Evolutionary conservation across 2,329 filamentous ascomycete species (phyloP), one percentile per base, ranked within the genome.

Genomic region (Exserohilum rostratum): DNA sequence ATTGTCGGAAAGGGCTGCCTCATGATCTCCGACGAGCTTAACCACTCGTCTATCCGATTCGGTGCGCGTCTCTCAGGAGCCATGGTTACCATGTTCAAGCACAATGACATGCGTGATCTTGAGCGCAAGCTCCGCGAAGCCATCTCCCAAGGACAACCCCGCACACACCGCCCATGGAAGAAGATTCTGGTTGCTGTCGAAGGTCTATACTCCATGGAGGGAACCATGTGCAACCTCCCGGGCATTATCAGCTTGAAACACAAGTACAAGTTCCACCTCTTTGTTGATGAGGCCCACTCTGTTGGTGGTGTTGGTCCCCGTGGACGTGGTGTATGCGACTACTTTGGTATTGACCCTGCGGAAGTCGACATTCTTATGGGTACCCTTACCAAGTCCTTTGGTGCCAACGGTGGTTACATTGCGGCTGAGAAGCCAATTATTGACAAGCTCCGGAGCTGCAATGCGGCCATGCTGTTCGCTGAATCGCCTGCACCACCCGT

Each of bases 121-220:
- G 95, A 99, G 78, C 85, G 85, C 55, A 87, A 90, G 66, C 85
- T 99, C 6, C 89, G 95, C 37, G 93, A 98, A 73, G 90, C 88
- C 62, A 98, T 99, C 72, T 93, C 93, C 12, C 93, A 98, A 78
- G 95, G 95, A 39, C 95, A 99, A 74, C 95, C 95, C 48, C 90
- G 95, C 63, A 99, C 93, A n/a, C 95, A 99, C 77, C 90, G 95
- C 27, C 95, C 95, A 1, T 99, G 95, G 95, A 97, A 96, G 83
- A 99, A 98, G 86, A 98, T 99, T 57, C 77, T 99, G 46, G 90
- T 99, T 39, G 93, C 93, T 33, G 91, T 99, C 33, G 95, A 99
- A 76, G 95, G 95, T 66, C 84, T 99, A 17, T 99, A 99, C 82
- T 98, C 93, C 1, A 99, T 99, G 95, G 95, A 99, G 79, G 95